Percentiles rank a stretch among this genome's conserved stretches.
Conservation (phyloP, 2,329 filamentous ascomycete genomes). For the Xylaria arbuscula region DNA sequence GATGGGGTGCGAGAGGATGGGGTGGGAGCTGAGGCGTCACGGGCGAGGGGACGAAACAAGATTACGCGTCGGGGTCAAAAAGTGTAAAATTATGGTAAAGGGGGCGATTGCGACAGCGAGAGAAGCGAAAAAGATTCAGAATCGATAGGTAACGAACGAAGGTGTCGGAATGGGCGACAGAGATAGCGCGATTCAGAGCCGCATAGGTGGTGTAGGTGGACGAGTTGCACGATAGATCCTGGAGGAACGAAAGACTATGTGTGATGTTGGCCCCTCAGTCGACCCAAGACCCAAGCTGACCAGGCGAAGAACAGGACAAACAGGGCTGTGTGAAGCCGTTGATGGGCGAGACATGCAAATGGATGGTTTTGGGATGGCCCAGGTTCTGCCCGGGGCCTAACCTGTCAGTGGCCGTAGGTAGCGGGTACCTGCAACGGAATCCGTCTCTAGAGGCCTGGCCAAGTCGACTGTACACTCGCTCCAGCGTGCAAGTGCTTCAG, state of each 20-base stretch:
- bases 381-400: too few species aligned
- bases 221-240: conserved; percentile 4
- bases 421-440: not conserved
- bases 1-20: not conserved
- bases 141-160: conserved; percentile 35
- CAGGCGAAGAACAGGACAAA: not conserved
- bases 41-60: conserved; percentile 12
- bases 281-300: conserved; percentile 13
- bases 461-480: not conserved
- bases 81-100: conserved; percentile 36
- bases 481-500: conserved; percentile 13
- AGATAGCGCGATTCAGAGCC: conserved; percentile 19
- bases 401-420: not conserved
- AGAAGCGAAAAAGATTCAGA: conserved; percentile 28
- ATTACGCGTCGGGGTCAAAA: conserved; percentile 37
- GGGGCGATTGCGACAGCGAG: conserved; percentile 27
- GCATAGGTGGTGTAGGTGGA: conserved; percentile 6
- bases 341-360: conserved; percentile 25
- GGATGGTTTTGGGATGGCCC: conserved; percentile 18
- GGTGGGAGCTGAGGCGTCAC: not conserved
- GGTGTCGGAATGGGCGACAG: conserved; percentile 24
- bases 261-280: conserved; percentile 20
- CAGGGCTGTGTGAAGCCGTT: conserved; percentile 20
- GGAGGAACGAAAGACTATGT: conserved; percentile 32
- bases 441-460: conserved; percentile 3